Base-by-base conservation (phyloP, 2,329 filamentous ascomycete genomes). In the Pleurostoma richardsiae region DNA sequence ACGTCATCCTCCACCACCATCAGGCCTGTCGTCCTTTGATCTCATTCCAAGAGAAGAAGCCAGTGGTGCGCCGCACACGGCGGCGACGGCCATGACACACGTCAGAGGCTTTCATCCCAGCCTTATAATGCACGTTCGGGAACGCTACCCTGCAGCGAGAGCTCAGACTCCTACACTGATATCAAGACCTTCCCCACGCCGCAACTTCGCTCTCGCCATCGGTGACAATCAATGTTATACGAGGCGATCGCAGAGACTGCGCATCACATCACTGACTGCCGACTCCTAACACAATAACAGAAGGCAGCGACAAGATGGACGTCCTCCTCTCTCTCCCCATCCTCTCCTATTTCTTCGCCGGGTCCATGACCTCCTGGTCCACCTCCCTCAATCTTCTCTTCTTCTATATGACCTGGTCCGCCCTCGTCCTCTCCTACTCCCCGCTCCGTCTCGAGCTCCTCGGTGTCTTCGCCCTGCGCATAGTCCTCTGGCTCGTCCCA, bases 331-430 rank as follows among this genome's bases (percentile, higher is more conserved):
- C 86, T 2, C 74, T 92, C 36, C 87, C 87, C 2, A 77, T 89
- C 52, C 67, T 88, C 39, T 86, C 85, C 29, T 86, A 84, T 58
- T 73, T 87, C 56, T 70, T 83, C 42, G 75, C 80, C 26, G 79
- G 81, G 2, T 71, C 77, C 41, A 63, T 82, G 48, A 77, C 80
- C 5, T 85, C 86, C 5, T 90, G 86, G 71, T 85, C 75, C 10
- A 92, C 90, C 2, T 90, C 85, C 1, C 73, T 95, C 52, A 96
- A 94, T 64, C 70, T 95, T 28, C 71, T 95, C 52, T 91, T 95
- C 72, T 94, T 96, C 67, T 92, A 90, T 64, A 79, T 95, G 70
- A 92, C 88, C 56, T 96, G 90, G 90, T 82, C 83, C 5, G 92
- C 88, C 0, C 76, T 96, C 30, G 82, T 95, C 38, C 72, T 92